These are phyloP conservation scores for Populus pruinosa DNA, from an alignment of 345 rosid genomes.

Conservation along the genomic window DNA sequence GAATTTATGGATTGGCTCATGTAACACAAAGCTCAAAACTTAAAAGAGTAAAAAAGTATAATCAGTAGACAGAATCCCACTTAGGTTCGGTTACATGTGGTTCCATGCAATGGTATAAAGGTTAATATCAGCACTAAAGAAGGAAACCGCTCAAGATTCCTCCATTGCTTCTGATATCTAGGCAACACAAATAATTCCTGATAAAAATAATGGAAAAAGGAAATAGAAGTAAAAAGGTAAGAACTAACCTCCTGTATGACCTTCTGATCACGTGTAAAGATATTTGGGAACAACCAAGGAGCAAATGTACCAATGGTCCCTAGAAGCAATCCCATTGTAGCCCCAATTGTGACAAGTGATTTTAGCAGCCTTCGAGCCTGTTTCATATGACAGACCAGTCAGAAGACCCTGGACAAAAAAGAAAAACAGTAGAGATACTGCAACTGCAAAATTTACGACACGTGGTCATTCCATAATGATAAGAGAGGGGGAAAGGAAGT, in stretches of 20 bases:
- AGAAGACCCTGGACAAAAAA: too few species aligned
- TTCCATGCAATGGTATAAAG: too few species aligned
- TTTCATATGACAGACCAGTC: constrained; percentile 1
- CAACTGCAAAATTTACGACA: neutral
- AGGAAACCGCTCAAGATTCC: too few species aligned
- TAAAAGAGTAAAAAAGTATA: neutral
- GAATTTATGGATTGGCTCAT: too few species aligned
- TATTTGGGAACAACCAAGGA: constrained; percentile 65
- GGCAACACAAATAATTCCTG: too few species aligned
- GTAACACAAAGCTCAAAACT: neutral
- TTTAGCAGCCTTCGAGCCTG: constrained; percentile 82
- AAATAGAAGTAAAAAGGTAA: neutral
- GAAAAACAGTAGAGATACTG: neutral
- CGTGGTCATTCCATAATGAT: neutral
- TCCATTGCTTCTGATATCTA: too few species aligned
- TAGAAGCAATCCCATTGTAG: constrained; percentile 52
- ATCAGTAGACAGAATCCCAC: too few species aligned
- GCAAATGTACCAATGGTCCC: constrained; percentile 56
- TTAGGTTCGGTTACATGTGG: too few species aligned
- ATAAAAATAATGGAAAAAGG: too few species aligned
- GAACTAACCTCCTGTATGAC: constrained; percentile 62
- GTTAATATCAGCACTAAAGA: too few species aligned
- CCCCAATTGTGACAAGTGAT: constrained; percentile 68
- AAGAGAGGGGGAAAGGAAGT: neutral
- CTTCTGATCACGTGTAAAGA: constrained; percentile 64